Conservation (phyloP, 768 basidiomycete genomes). For the Leucocoprinus sp. region DNA sequence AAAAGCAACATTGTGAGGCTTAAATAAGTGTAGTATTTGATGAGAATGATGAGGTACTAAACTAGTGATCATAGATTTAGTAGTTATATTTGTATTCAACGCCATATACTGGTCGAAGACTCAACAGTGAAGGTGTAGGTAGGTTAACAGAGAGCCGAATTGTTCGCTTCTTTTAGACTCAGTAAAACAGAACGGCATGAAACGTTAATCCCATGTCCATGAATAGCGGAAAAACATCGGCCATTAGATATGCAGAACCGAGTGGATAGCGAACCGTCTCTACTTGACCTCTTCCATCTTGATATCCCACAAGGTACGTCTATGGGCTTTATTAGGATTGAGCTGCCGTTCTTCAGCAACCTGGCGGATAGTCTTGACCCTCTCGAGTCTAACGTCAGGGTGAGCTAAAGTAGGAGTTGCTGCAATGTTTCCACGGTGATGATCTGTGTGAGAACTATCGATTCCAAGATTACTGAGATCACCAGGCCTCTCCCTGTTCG, state of each 20-base stretch:
- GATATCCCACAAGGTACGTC: constrained; percentile 36
- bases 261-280: no score
- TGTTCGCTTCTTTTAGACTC: no score
- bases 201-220: no score
- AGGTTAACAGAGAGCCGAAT: no score
- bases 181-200: no score
- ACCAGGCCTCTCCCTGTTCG: neutral
- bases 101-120: neutral
- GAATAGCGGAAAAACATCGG: no score
- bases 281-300: constrained; percentile 32
- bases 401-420: neutral
- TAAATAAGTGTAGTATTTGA: no score
- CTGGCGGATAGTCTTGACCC: constrained; percentile 73
- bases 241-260: no score
- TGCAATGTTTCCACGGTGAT: neutral
- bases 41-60: no score
- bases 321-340: constrained; percentile 30
- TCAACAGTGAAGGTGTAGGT: neutral
- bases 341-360: constrained; percentile 69
- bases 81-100: no score
- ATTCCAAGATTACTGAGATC: neutral
- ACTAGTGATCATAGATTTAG: no score
- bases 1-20: no score
- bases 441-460: neutral
- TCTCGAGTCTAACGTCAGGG: constrained; percentile 20